A percentile compares a stretch with the other conserved stretches of the same genome.
Evolutionary conservation across 192 early-diverging fungal species (phyloP).

Genomic region (Umbelopsis ramanniana): DNA sequence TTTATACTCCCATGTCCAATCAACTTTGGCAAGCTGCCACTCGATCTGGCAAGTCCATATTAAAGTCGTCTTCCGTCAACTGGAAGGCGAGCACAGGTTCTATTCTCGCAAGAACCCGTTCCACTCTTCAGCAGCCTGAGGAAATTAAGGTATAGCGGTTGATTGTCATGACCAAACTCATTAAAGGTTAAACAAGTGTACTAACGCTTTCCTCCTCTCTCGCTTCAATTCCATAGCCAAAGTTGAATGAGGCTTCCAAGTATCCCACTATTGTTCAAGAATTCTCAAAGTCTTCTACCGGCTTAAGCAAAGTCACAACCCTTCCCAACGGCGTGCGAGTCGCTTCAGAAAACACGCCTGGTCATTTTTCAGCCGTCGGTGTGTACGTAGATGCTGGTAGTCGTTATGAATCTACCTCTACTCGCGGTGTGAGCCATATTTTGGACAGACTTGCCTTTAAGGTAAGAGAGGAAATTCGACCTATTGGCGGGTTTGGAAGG

Average conservation of each 20-base stretch:
- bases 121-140: constrained; percentile 16
- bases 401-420: constrained; percentile 75
- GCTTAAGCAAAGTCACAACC: constrained; percentile 64
- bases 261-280: constrained; percentile 38
- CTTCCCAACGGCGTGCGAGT: constrained; percentile 91
- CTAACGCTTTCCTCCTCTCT: neutral
- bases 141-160: neutral
- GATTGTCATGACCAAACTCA: neutral
- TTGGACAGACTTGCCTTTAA: constrained; percentile 95
- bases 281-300: constrained; percentile 42
- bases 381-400: constrained; percentile 92
- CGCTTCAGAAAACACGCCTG: constrained; percentile 77
- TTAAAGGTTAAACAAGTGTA: neutral
- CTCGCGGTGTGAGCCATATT: constrained; percentile 80
- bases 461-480: constrained; percentile 41
- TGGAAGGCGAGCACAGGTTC: constrained; percentile 3
- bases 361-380: constrained; percentile 91
- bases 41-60: constrained; percentile 10
- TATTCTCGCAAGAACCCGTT: neutral
- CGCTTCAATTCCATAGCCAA: neutral
- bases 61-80: neutral
- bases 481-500: too few relatives aligned
- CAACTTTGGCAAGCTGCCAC: constrained; percentile 20
- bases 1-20: neutral
- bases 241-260: neutral